Percentiles rank a stretch among this genome's conserved stretches.
These are phyloP conservation scores for Psilocybe cubensis DNA, from an alignment of 768 basidiomycete species.

Conservation along the genomic window DNA sequence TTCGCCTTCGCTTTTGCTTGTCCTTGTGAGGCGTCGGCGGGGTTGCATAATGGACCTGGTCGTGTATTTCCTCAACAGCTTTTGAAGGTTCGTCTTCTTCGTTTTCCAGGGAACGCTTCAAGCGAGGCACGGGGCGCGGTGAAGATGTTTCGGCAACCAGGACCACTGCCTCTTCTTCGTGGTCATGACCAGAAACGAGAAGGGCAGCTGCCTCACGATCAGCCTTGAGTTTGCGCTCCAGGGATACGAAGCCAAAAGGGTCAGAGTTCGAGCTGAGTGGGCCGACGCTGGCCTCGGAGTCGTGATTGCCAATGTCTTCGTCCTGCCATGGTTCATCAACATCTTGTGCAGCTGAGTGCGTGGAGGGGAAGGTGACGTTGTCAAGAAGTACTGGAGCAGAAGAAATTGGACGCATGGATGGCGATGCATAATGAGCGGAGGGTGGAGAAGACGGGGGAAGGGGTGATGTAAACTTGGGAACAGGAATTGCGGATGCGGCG, in stretches of 20 bases:
- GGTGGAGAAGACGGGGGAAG: slow-evolving; percentile 40
- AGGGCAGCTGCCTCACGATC: slow-evolving; percentile 32
- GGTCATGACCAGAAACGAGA: slow-evolving; percentile 2
- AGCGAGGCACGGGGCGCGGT: slow-evolving; percentile 26
- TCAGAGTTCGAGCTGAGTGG: slow-evolving; percentile 39
- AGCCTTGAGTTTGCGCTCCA: slow-evolving; percentile 52
- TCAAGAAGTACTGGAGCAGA: slow-evolving; percentile 2
- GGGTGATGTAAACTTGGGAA: slow-evolving; percentile 27
- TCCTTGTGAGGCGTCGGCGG: slow-evolving; percentile 39
- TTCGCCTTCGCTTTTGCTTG: slow-evolving; percentile 31
- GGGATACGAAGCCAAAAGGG: slow-evolving; percentile 61
- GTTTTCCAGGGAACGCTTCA: slow-evolving; percentile 18
- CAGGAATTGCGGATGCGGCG: background rate
- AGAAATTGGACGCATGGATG: background rate
- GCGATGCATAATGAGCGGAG: slow-evolving; percentile 20
- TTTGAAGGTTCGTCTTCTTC: slow-evolving; percentile 14
- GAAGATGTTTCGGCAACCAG: slow-evolving; percentile 33
- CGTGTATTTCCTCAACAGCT: background rate
- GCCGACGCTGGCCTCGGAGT: slow-evolving; percentile 14
- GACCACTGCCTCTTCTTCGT: slow-evolving; percentile 19
- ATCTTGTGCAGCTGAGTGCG: slow-evolving; percentile 8
- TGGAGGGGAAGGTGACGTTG: slow-evolving; percentile 10
- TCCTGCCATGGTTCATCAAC: slow-evolving; percentile 24
- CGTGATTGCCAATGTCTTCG: slow-evolving; percentile 19
- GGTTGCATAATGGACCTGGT: slow-evolving; percentile 20